phyloP scores from a whole-genome alignment of 176 grass and related monocot genomes.

The Canna indica region DNA sequence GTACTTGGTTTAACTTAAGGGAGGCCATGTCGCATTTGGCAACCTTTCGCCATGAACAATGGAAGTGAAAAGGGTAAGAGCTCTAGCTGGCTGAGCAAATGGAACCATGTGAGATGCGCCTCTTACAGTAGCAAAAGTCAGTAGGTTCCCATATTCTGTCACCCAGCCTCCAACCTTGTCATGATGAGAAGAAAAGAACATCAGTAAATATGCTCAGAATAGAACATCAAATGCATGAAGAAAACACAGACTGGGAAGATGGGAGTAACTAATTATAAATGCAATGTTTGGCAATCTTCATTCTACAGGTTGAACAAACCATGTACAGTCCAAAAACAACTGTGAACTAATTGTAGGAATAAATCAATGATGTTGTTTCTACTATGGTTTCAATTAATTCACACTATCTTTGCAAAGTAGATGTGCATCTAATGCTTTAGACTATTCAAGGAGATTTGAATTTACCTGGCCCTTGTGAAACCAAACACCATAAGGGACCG shows the following conservation, averaged over 20 bases:
- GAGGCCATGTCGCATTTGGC: constrained; percentile 59
- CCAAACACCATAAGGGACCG: constrained; percentile 72
- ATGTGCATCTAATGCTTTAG: neutral
- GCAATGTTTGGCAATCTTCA: neutral
- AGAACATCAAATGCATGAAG: neutral
- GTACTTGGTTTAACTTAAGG: constrained; percentile 30
- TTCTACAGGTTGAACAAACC: neutral
- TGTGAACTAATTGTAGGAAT: too few species aligned
- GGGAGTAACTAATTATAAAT: neutral
- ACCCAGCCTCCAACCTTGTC: constrained; percentile 86
- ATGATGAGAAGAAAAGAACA: constrained; percentile 11
- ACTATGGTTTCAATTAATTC: neutral
- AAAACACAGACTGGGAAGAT: too few species aligned
- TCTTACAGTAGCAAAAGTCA: constrained; percentile 86
- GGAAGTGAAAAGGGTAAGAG: constrained; percentile 61
- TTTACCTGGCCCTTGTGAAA: constrained; percentile 75
- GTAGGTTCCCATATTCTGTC: constrained; percentile 66
- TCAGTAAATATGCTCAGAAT: neutral
- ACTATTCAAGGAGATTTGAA: neutral
- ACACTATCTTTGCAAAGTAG: neutral
- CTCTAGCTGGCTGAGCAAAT: constrained; percentile 65
- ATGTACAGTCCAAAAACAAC: too few species aligned
- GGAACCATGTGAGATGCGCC: constrained; percentile 97
- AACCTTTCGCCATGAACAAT: constrained; percentile 56
- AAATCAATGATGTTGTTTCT: neutral